phyloP scores from a whole-genome alignment of 345 rosid species.

The Boechera retrofracta region DNA sequence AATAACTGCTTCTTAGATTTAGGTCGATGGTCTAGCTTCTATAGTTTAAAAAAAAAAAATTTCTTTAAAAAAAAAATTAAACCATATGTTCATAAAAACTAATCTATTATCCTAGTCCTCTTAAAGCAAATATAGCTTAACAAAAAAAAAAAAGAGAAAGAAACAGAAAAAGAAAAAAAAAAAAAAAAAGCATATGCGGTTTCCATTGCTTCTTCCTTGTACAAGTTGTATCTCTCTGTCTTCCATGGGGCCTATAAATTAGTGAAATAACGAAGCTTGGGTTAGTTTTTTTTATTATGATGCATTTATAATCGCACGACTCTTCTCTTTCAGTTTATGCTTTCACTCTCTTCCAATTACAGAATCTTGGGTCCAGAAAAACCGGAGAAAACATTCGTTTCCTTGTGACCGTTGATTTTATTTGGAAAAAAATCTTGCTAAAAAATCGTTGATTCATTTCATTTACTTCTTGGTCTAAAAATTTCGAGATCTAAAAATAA shows the following conservation, averaged over 20 bases:
- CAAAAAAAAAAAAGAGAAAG: too few relatives aligned
- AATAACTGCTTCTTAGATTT: too few relatives aligned
- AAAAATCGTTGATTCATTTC: slow-evolving; percentile 5
- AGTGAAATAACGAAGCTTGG: slow-evolving; percentile 9
- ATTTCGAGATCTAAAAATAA: slow-evolving; percentile 15
- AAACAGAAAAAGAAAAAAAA: too few relatives aligned
- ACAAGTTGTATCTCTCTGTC: slow-evolving; percentile 33
- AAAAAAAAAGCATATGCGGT: slow-evolving; percentile 5
- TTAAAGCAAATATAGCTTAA: neutral
- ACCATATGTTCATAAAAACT: neutral
- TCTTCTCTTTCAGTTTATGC: neutral
- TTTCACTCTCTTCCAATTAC: slow-evolving; percentile 17
- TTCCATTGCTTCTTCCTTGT: slow-evolving; percentile 18
- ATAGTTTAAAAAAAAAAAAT: too few relatives aligned
- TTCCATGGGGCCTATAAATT: slow-evolving; percentile 9
- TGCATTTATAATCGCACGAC: neutral
- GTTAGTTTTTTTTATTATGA: neutral
- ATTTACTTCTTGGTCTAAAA: neutral
- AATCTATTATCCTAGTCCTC: neutral
- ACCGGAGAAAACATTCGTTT: slow-evolving; percentile 11
- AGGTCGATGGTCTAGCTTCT: neutral
- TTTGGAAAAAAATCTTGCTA: neutral
- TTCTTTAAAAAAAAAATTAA: neutral
- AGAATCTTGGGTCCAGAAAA: slow-evolving; percentile 16
- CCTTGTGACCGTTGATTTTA: slow-evolving; percentile 26